Conservation (phyloP, 2,329 filamentous ascomycete species). For the Alternaria panax region DNA sequence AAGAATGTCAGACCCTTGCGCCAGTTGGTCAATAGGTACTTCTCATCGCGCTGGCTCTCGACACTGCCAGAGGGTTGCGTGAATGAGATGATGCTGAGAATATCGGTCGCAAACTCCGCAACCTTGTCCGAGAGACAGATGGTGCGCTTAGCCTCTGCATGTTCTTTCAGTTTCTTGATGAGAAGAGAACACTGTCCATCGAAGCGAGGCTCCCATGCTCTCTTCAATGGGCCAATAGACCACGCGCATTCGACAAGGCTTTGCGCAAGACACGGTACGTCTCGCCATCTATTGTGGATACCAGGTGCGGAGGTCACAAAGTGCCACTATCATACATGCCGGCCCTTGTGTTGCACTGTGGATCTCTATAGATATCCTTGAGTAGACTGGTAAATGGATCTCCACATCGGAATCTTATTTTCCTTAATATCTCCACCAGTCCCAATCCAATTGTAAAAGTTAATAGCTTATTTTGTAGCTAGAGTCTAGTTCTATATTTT, state of each 20-base stretch:
- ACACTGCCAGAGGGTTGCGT: slow-evolving; percentile 51
- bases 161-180: slow-evolving; percentile 41
- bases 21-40: slow-evolving; percentile 47
- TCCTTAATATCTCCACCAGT: too few relatives aligned
- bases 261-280: slow-evolving; percentile 47
- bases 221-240: slow-evolving; percentile 51
- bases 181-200: slow-evolving; percentile 49
- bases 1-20: slow-evolving; percentile 50
- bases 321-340: slow-evolving; percentile 47
- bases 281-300: slow-evolving; percentile 45
- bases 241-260: slow-evolving; percentile 48
- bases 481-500: too few relatives aligned
- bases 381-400: too few relatives aligned
- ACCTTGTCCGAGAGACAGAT: slow-evolving; percentile 50
- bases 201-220: slow-evolving; percentile 49
- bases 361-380: slow-evolving; percentile 53
- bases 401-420: too few relatives aligned
- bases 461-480: too few relatives aligned
- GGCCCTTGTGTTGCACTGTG: slow-evolving; percentile 47
- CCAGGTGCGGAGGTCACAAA: slow-evolving; percentile 48
- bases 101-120: slow-evolving; percentile 53
- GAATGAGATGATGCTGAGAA: slow-evolving; percentile 53
- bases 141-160: slow-evolving; percentile 25
- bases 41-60: slow-evolving; percentile 50
- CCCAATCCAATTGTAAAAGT: too few relatives aligned